Base-by-base conservation (phyloP, 2,329 filamentous ascomycete species). In the Stachybotrys echinatus region DNA sequence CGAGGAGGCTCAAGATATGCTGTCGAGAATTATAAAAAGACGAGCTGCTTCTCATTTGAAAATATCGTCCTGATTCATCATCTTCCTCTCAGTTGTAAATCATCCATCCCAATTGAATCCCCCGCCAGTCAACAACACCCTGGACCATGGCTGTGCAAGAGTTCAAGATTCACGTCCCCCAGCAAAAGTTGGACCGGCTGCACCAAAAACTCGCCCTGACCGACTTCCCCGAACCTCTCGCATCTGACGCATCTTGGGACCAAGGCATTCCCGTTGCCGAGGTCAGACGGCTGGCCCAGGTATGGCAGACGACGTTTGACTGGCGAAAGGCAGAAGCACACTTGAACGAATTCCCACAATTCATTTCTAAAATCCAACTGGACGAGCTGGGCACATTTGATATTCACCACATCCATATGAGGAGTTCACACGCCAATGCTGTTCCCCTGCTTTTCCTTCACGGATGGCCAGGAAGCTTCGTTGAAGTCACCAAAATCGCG, bases 351-450 rank as follows among this genome's bases (percentile, higher is more conserved):
- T 64, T 84, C 10, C 75, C 79, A 0, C 80, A 85, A 38, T 84
- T 73, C 62, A 72, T 65, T 2, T 72, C 73, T 1, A 61, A 64
- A 2, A 65, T 86, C 6, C 52, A 67, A 0, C 71, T 83, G 0
- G 71, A 80, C 6, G 77, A 74, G 0, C 85, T 84, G 51, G 80
- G 72, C 2, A 66, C 72, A 1, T 62, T 85, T 46, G 72, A 82
- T 27, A 69, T 87, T 4, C 84, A 87, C 62, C 84, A 82, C 60
- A 62, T 87, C 5, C 78, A 85, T 60, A 71, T 82, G 54, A 72
- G 65, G 45, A 81, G 75, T 55, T 56, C 66, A 1, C 67, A 67
- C 4, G 55, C 72, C 2, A 67, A 71, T 34, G 79, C 80, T 1
- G 77, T 87, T 39, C 83, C 84, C 0, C 61, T 87, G 19, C 64